Evolutionary conservation across 768 basidiomycete genomes (phyloP), one percentile per base, ranked within the genome.

Genomic region (Tephrocybe sp.): DNA sequence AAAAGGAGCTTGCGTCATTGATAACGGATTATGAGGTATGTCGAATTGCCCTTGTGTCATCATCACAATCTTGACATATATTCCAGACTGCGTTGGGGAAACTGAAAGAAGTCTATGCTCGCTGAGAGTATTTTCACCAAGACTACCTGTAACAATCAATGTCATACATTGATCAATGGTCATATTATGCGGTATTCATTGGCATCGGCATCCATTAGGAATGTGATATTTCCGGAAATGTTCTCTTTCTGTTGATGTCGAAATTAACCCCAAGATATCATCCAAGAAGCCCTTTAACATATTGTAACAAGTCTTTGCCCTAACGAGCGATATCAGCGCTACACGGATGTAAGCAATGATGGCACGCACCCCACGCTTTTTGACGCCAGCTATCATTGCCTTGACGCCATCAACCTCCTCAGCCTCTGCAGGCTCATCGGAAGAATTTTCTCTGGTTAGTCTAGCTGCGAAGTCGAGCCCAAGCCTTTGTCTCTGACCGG

Each of bases 321-420:
- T 90, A 54, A 23, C 44, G 21, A 34, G 31, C 22, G 25, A 45
- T 44, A 49, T 47, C 22, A 44, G 49, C 58, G 24, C 45, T 16
- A 42, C 30, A 11, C 5, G 8, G 25, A 39, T 36, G 9, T 8
- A 31, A 51, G 19, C 22, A 37, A 42, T 53, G 24, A 36, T 5
- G 45, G 7, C 23, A 77, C 84, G 58, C 62, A 91, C 88, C 56
- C 90, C 91, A 44, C 73, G 76, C 37, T 65, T 75, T 67, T 93
- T 93, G 4, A 91, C 90, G 4, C 78, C 82, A 12, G 79, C 76
- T 4, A 92, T 79, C 85, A 93, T 89, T 25, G 82, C 82, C 53
- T 82, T 82, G 27, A 91, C 84, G 15, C 71, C 69, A 56, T 78
- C 76, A 21, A 70, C 64, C 13, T 76, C 77, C 62, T 61, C 67